A percentile compares a stretch with the other conserved stretches of the same genome.
These are phyloP conservation scores for Syncephalastrum contaminatum DNA, from an alignment of 371 early-diverging fungal genomes.

Conservation along the genomic window DNA sequence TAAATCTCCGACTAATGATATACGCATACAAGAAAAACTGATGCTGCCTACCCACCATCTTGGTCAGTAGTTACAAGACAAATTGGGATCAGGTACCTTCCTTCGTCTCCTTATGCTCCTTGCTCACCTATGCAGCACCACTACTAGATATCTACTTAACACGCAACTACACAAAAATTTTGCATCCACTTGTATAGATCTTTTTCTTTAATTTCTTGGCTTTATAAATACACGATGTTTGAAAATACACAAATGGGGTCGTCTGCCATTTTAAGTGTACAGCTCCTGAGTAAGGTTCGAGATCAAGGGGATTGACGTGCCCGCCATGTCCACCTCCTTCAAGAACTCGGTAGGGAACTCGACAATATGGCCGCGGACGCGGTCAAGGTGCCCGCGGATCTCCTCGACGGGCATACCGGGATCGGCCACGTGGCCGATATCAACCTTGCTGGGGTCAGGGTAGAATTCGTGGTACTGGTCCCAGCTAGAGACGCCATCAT, in stretches of 20 bases:
- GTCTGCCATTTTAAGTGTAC: conserved; percentile 33
- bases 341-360: conserved; percentile 78
- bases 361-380: conserved; percentile 69
- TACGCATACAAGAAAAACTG: too few species aligned
- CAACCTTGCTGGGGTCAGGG: conserved; percentile 38
- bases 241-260: background rate
- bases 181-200: background rate
- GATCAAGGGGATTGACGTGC: conserved; percentile 43
- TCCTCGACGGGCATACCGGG: conserved; percentile 45
- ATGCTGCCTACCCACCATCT: too few species aligned
- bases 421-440: conserved; percentile 44
- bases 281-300: conserved; percentile 36
- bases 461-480: conserved; percentile 68
- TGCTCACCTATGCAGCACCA: too few species aligned
- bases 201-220: background rate
- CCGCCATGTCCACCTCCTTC: conserved; percentile 52
- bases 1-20: too few species aligned
- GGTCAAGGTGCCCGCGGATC: conserved; percentile 45
- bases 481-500: conserved; percentile 69
- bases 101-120: too few species aligned
- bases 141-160: too few species aligned
- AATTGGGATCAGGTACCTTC: too few species aligned
- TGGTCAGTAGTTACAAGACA: too few species aligned
- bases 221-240: conserved; percentile 1
- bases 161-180: too few species aligned